Percentiles rank a stretch among this genome's conserved stretches.
These are phyloP conservation scores for Fusarium burgessii DNA, from an alignment of 2,329 filamentous ascomycete species.

Conservation along the genomic window DNA sequence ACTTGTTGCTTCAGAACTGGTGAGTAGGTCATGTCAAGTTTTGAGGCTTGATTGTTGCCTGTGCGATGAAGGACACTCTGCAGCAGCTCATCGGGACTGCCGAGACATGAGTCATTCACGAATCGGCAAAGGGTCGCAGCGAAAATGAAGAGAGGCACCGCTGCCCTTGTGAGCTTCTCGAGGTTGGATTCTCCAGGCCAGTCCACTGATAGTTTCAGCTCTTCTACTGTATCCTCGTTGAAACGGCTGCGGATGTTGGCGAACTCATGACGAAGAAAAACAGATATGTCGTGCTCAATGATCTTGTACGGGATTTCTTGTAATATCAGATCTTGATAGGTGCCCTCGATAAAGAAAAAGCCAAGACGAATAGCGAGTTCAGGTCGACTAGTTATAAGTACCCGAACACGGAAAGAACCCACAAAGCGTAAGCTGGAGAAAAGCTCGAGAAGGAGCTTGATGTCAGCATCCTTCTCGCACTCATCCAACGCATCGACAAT, in stretches of 20 bases:
- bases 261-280: too few relatives aligned
- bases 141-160: too few relatives aligned
- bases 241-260: too few relatives aligned
- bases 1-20: slow-evolving; percentile 26
- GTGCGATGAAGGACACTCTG: slow-evolving; percentile 39
- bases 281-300: too few relatives aligned
- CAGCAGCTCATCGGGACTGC: background rate
- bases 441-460: background rate
- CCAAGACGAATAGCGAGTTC: background rate
- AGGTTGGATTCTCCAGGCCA: too few relatives aligned
- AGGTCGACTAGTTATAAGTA: background rate
- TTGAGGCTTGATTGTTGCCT: background rate
- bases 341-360: background rate
- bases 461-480: background rate
- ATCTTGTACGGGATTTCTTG: background rate
- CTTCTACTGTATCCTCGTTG: too few relatives aligned
- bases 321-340: background rate
- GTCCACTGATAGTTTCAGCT: too few relatives aligned
- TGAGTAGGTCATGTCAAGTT: slow-evolving; percentile 30
- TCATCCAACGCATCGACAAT: background rate
- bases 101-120: background rate
- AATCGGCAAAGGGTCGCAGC: background rate
- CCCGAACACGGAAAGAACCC: background rate
- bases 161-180: too few relatives aligned
- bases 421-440: background rate